Base-by-base conservation (phyloP, 2,329 filamentous ascomycete genomes). In the Aspergillus novoparasiticus region DNA sequence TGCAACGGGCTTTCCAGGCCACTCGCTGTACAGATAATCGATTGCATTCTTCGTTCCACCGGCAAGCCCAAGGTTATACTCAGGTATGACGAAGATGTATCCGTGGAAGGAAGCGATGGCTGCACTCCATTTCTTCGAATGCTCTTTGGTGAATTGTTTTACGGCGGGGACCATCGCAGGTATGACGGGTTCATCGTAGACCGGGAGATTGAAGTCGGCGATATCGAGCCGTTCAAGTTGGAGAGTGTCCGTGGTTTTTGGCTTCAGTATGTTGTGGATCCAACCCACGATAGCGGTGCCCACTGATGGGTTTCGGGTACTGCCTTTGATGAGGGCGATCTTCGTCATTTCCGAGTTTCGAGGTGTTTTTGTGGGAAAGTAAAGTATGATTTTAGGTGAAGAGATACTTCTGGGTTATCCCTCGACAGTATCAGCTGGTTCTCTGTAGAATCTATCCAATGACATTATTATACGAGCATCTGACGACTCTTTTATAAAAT, bases 361-460 rank as follows among this genome's bases (percentile, higher is more conserved):
- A 0, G 36, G 2, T 2, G 6, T 39, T 39, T 2, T 6, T 39
- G 6, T 9, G 16, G 16, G 8, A 39, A 19, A 19, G 36, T 1
- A 1, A 6, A 19, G 14, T 19, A 19, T 39, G 36, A 1, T 8
- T 39, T 3, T 19, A 16, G 36, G 1, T 11, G 16, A 39, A 19
- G 14, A 2, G 5, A 6, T 16, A 8, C 4, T 16, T 39, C 1
- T 19, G 0, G 14, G 36, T 8, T 39, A 19, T 6, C 12, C 32
- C 14, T 34, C 1, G 32, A 14, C 11, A 14, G 11, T 6, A 5
- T 34, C 4, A 1, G 4, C 0, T 14, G 1, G 4, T 34, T 14
- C 11, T 5, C 32, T 12, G 1, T 14, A 14, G 1, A 14, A 34
- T 14, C 5, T 5, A 14, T 1, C 12, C 11, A 34, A 14, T 34